Evolutionary conservation across 208 protist species (phyloP).

Genomic region (Wallacemonas sp.): DNA sequence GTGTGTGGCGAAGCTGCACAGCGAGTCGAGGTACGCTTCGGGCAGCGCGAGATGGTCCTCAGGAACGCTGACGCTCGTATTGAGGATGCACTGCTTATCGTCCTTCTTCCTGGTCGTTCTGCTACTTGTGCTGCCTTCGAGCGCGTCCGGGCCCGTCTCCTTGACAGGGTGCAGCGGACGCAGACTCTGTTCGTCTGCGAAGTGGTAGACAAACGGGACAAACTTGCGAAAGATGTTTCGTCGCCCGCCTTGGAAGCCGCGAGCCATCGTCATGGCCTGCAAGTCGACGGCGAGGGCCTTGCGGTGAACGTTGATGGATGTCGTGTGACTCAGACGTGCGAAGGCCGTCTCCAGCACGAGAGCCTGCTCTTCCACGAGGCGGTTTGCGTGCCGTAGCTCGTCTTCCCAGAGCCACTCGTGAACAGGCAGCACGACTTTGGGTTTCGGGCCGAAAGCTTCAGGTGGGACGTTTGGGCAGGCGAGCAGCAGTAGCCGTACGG

Average conservation of each 20-base stretch:
- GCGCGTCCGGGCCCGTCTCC: conserved; percentile 37
- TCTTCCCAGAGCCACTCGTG: conserved; percentile 91
- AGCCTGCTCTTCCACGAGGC: conserved; percentile 70
- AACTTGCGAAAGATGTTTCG: conserved; percentile 76
- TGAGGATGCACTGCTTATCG: conserved; percentile 22
- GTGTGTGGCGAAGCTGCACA: conserved; percentile 64
- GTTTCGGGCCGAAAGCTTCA: conserved; percentile 71
- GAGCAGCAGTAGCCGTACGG: conserved; percentile 73
- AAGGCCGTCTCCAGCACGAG: conserved; percentile 60
- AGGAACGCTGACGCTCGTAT: conserved; percentile 36
- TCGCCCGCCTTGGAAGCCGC: conserved; percentile 22
- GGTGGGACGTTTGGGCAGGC: conserved; percentile 64
- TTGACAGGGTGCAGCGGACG: conserved; percentile 52
- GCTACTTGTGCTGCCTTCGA: conserved; percentile 18
- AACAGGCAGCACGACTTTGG: conserved; percentile 76
- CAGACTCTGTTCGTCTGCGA: conserved; percentile 60
- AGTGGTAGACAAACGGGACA: conserved; percentile 83
- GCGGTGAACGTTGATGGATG: conserved; percentile 34
- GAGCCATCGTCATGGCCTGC: conserved; percentile 66
- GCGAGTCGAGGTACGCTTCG: conserved; percentile 59
- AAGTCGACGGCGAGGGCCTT: conserved; percentile 65
- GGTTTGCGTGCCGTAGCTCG: conserved; percentile 75
- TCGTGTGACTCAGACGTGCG: conserved; percentile 26
- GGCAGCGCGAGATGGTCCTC: conserved; percentile 50
- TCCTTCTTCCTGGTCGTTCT: conserved; percentile 9